Conservation (phyloP, 257 asterid genomes). For the Paulownia fortunei region DNA sequence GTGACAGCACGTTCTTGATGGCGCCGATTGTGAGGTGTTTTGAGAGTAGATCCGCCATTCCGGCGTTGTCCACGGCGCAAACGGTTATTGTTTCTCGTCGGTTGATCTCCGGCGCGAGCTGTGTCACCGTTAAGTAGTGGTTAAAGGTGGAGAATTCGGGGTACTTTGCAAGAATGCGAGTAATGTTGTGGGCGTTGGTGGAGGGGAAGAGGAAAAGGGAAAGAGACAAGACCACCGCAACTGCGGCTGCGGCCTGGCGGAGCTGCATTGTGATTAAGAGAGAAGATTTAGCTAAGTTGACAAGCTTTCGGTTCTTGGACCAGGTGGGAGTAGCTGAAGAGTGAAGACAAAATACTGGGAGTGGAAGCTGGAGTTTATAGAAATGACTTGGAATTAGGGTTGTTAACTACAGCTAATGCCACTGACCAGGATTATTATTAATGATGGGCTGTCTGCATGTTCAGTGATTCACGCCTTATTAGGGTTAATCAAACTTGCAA, state of each 20-base stretch:
- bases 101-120: constrained; percentile 72
- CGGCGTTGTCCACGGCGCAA: constrained; percentile 67
- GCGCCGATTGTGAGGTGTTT: constrained; percentile 49
- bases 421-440: not conserved
- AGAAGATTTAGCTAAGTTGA: not conserved
- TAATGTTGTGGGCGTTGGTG: constrained; percentile 62
- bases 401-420: not conserved
- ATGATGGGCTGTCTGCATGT: constrained; percentile 13
- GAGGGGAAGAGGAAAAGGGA: constrained; percentile 35
- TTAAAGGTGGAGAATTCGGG: constrained; percentile 67
- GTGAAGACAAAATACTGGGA: not conserved
- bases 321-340: not conserved
- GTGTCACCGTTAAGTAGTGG: constrained; percentile 62
- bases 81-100: constrained; percentile 65
- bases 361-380: not conserved
- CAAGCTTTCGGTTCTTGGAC: not conserved
- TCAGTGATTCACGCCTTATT: not conserved
- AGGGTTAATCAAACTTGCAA: not conserved
- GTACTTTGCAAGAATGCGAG: constrained; percentile 49
- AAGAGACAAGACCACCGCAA: constrained; percentile 33
- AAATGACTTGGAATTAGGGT: not conserved
- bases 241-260: constrained; percentile 43
- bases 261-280: constrained; percentile 51
- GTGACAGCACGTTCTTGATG: constrained; percentile 58
- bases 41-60: constrained; percentile 64